Evolutionary conservation across 805 yeast species (phyloP).

Genomic region (Candida coleopterorum): DNA sequence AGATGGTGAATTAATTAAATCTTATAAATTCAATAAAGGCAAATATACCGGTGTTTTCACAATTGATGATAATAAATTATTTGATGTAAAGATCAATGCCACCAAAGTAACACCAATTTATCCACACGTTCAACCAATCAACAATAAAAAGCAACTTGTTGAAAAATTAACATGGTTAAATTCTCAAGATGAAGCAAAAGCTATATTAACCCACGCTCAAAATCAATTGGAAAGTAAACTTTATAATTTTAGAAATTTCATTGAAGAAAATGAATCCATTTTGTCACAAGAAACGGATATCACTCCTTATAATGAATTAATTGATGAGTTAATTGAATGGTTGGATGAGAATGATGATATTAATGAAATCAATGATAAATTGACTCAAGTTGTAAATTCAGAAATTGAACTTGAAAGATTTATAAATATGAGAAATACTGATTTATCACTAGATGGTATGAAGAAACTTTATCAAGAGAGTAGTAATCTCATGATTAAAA

Average conservation of each 20-base stretch:
- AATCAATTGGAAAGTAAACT: conserved; percentile 72
- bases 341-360: conserved; percentile 54
- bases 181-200: conserved; percentile 50
- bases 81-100: conserved; percentile 19
- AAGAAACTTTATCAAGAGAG: conserved; percentile 40
- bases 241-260: conserved; percentile 58
- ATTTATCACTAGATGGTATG: conserved; percentile 45
- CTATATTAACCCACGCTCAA: conserved; percentile 49
- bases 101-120: conserved; percentile 28
- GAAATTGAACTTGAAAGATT: conserved; percentile 25
- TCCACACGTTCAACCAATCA: conserved; percentile 28
- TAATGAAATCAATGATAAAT: conserved; percentile 23
- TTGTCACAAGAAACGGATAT: conserved; percentile 35
- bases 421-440: conserved; percentile 39
- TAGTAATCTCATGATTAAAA: conserved; percentile 30
- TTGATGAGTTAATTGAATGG: conserved; percentile 65
- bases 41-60: conserved; percentile 20
- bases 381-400: conserved; percentile 15
- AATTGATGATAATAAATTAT: conserved; percentile 47
- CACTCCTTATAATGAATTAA: conserved; percentile 18
- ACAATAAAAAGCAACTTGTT: conserved; percentile 37
- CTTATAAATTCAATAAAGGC: conserved; percentile 22
- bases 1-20: conserved; percentile 31
- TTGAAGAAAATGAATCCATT: conserved; percentile 49
- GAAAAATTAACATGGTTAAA: conserved; percentile 50